phyloP scores from a whole-genome alignment of 2,329 filamentous ascomycete genomes.

The Aspergillus carbonarius region DNA sequence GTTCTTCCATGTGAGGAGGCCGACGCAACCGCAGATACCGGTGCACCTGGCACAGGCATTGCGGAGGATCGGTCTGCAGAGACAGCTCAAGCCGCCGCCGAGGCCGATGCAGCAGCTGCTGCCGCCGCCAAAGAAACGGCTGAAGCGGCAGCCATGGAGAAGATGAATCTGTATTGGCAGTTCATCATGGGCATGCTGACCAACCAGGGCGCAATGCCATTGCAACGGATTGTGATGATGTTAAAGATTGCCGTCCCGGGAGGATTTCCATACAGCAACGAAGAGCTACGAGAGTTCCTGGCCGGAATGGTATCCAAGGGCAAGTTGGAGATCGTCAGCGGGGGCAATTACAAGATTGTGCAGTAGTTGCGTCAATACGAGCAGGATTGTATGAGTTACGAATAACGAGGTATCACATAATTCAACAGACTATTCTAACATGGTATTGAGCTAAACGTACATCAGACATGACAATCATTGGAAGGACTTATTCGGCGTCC shows the following conservation, averaged over 20 bases:
- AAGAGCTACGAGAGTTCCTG: constrained; percentile 81
- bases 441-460: constrained; percentile 11
- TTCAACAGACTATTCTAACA: constrained; percentile 1
- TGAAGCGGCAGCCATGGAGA: constrained; percentile 64
- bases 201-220: constrained; percentile 81
- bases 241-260: constrained; percentile 86
- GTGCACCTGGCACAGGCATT: constrained; percentile 18
- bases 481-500: constrained; percentile 68
- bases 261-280: constrained; percentile 84
- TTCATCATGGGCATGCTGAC: constrained; percentile 96
- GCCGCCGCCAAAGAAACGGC: constrained; percentile 46
- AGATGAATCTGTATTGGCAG: constrained; percentile 77
- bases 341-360: constrained; percentile 65
- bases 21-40: constrained; percentile 18
- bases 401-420: not conserved
- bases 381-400: not conserved
- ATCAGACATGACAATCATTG: constrained; percentile 3
- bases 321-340: constrained; percentile 63
- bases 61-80: constrained; percentile 10
- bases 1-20: constrained; percentile 38
- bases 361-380: constrained; percentile 17
- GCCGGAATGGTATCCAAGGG: constrained; percentile 72
- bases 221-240: constrained; percentile 86
- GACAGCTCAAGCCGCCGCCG: constrained; percentile 16
- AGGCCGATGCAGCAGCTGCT: constrained; percentile 32